Evolutionary conservation across 1,284 basidiomycete species (phyloP).

Genomic region (Cryptococcus jaspeensis): DNA sequence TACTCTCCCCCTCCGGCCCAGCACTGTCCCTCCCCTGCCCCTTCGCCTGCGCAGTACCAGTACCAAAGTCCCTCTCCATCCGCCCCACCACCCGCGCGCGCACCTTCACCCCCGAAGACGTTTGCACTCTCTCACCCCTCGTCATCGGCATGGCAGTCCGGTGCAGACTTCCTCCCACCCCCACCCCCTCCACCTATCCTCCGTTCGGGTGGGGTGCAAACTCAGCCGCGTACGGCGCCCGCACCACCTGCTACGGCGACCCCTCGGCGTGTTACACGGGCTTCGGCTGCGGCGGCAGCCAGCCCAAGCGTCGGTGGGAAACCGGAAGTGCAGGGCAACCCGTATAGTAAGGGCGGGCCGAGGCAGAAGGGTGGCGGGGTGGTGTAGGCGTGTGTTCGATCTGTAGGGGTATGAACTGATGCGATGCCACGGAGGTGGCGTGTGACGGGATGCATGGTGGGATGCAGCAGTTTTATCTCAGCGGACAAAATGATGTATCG

Average conservation of each 20-base stretch:
- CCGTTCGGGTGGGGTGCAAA: constrained; percentile 38
- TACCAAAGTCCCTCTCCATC: constrained; percentile 11
- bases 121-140: constrained; percentile 35
- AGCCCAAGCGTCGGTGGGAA: constrained; percentile 33
- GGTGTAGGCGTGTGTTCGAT: constrained; percentile 21
- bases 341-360: constrained; percentile 36
- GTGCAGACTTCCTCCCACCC: constrained; percentile 46
- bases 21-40: constrained; percentile 5
- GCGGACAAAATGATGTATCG: no score
- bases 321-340: constrained; percentile 35
- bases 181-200: constrained; percentile 46
- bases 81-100: constrained; percentile 6
- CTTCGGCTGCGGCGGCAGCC: constrained; percentile 21
- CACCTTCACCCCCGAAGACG: constrained; percentile 14
- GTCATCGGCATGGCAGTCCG: constrained; percentile 43
- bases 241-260: constrained; percentile 20
- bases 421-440: no score
- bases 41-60: constrained; percentile 10
- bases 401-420: background rate
- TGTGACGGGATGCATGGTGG: no score
- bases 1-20: background rate
- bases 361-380: constrained; percentile 44
- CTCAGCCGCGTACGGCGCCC: constrained; percentile 24
- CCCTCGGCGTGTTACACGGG: constrained; percentile 41
- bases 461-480: no score